Base-by-base conservation (phyloP, 345 rosid species). In the Arabidopsis arenosa region DNA sequence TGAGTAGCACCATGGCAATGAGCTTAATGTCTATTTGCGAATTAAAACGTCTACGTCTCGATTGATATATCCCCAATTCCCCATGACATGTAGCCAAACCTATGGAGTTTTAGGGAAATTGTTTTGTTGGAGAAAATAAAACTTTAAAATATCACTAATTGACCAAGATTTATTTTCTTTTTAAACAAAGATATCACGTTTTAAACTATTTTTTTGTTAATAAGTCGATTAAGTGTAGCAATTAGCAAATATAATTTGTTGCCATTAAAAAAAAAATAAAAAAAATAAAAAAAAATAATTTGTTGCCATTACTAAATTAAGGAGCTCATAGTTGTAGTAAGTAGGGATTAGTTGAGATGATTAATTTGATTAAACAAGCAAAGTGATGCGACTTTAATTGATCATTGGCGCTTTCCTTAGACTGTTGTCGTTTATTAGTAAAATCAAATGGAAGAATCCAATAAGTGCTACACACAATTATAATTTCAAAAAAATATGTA, bases 311-410 rank as follows among this genome's bases (percentile, higher is more conserved):
- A 51, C 36, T 67, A 68, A 60, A 75, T 67, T 68, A 75, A 58
- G 68, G 44, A 61, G 56, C 37, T 68, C 51, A 68, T 41, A 52
- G 62, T 59, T 75, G 47, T 52, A 69, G 75, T 69, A 61, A 71
- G 80, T 70, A 55, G 48, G 60, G 72, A 45, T 77, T 70, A 71
- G 72, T 70, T 71, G 72, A 64, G 61, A 48, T 64, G 40, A 61
- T 70, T 21, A 63, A 56, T 47, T 76, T 70, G 71, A 47, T 77
- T 45, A 63, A 15, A 45, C 6, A 63, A 23, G 59, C n/a, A 71
- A 71, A 39, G 15, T 70, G 44, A 68, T 72, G 62, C 52, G 54
- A 76, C 35, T 60, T 52, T 36, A 44, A 18, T 52, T 61, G 32
- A 57, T 68, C 68, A 68, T 59, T 66, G 62, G 61, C 61, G 41